A percentile compares a stretch with the other conserved stretches of the same genome.
Evolutionary conservation across 805 yeast genomes (phyloP).

Genomic region (Candida sphagnicola): DNA sequence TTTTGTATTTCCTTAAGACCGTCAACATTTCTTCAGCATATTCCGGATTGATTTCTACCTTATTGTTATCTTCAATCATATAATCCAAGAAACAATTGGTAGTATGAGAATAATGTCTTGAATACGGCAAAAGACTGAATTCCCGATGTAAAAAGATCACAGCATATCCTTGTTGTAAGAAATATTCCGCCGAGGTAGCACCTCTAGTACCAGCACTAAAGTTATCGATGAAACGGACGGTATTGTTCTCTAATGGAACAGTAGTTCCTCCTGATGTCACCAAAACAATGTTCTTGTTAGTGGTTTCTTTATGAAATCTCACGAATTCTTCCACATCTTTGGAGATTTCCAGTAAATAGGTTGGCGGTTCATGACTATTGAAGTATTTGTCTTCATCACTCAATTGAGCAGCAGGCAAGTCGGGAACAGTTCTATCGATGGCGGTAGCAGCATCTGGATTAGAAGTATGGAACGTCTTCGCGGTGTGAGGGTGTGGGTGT

Average conservation of each 20-base stretch:
- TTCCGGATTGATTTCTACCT: constrained; percentile 57
- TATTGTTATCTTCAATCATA: constrained; percentile 55
- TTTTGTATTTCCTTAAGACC: constrained; percentile 52
- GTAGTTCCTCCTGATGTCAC: constrained; percentile 98
- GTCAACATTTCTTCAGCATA: constrained; percentile 59
- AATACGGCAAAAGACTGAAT: constrained; percentile 85
- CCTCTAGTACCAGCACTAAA: constrained; percentile 98
- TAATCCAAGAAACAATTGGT: constrained; percentile 84
- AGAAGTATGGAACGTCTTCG: constrained; percentile 46
- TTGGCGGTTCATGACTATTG: constrained; percentile 66
- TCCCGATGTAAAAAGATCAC: constrained; percentile 92
- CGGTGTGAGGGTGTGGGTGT: constrained; percentile 2
- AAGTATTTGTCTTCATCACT: constrained; percentile 78
- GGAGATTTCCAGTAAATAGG: constrained; percentile 62
- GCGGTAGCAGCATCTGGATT: constrained; percentile 69
- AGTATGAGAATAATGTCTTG: constrained; percentile 84
- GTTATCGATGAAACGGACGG: constrained; percentile 94
- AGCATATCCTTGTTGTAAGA: constrained; percentile 80
- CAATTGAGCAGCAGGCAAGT: constrained; percentile 70
- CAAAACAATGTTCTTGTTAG: constrained; percentile 58
- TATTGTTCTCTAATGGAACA: constrained; percentile 94
- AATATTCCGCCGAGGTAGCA: constrained; percentile 91
- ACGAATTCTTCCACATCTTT: constrained; percentile 60
- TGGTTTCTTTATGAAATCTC: constrained; percentile 40
- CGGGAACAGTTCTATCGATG: constrained; percentile 72